Percentiles rank a stretch among this genome's conserved stretches.
phyloP scores from a whole-genome alignment of 1,139 yeast genomes.

The Saccharomyces hybrid region DNA sequence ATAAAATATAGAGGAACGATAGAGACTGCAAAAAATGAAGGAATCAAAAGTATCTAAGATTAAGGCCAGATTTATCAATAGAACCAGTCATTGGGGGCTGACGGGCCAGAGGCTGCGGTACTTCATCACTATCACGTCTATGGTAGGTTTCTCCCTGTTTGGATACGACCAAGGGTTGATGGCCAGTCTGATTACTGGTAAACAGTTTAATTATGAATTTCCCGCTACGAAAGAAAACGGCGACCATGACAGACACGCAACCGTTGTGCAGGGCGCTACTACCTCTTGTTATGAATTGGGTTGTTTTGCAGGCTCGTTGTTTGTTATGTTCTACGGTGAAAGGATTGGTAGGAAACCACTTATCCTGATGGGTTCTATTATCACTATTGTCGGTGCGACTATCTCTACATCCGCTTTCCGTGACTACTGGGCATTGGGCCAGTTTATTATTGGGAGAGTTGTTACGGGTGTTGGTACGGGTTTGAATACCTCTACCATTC shows the following conservation, averaged over 20 bases:
- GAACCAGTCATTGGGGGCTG: conserved; percentile 9
- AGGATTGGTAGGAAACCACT: conserved; percentile 58
- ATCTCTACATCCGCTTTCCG: conserved; percentile 55
- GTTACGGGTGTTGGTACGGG: conserved; percentile 79
- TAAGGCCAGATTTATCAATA: background rate
- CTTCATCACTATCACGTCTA: conserved; percentile 50
- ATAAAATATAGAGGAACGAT: no score
- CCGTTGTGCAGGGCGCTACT: conserved; percentile 58
- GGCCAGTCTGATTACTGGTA: conserved; percentile 63
- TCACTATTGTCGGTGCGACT: conserved; percentile 57
- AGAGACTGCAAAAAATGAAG: background rate
- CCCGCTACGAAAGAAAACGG: conserved; percentile 41
- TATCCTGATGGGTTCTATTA: conserved; percentile 49
- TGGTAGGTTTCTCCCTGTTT: conserved; percentile 60
- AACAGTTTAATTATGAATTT: conserved; percentile 49
- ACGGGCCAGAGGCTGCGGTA: conserved; percentile 38
- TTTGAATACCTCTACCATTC: conserved; percentile 69
- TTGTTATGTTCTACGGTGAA: conserved; percentile 60
- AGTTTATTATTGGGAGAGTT: conserved; percentile 66
- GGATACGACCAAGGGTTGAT: conserved; percentile 81
- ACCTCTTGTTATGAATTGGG: conserved; percentile 71
- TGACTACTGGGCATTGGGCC: conserved; percentile 46
- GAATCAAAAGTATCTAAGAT: background rate
- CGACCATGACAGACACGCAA: conserved; percentile 32
- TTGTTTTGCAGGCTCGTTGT: conserved; percentile 65